Percentiles rank a stretch among this genome's conserved stretches.
phyloP scores from a whole-genome alignment of 192 early-diverging fungal genomes.

The Coemansia sp. region DNA sequence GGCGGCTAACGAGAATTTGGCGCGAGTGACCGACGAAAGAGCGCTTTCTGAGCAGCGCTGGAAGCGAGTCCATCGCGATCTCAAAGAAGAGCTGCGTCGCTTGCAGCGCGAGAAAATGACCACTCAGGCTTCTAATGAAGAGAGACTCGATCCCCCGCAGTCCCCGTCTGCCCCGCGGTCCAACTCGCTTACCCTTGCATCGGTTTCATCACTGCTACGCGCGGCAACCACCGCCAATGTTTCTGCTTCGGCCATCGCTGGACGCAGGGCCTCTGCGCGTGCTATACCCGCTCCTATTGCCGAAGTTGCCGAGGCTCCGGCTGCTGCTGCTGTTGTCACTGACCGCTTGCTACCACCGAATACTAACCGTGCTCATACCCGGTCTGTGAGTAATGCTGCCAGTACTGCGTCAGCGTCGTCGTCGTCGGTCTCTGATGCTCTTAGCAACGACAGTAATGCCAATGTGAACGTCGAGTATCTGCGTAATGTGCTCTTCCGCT shows the following conservation, averaged over 20 bases:
- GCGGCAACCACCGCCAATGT: conserved; percentile 43
- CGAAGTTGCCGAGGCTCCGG: background rate
- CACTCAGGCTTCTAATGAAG: background rate
- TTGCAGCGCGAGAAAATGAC: conserved; percentile 40
- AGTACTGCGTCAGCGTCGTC: conserved; percentile 20
- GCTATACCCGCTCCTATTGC: background rate
- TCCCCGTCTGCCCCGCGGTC: conserved; percentile 24
- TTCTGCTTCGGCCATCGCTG: conserved; percentile 6
- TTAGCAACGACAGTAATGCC: background rate
- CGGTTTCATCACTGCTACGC: conserved; percentile 54
- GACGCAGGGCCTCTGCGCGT: conserved; percentile 9
- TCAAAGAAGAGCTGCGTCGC: conserved; percentile 56
- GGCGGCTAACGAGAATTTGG: conserved; percentile 25
- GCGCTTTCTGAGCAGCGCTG: conserved; percentile 52
- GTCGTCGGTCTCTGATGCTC: conserved; percentile 3
- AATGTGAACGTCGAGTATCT: conserved; percentile 54
- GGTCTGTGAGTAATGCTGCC: conserved; percentile 31
- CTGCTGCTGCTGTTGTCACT: background rate
- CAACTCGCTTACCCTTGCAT: conserved; percentile 51
- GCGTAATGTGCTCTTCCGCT: conserved; percentile 55
- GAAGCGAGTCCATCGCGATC: conserved; percentile 53
- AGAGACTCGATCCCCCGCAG: background rate
- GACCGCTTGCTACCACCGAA: background rate
- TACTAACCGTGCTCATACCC: conserved; percentile 14
- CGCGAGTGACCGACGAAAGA: conserved; percentile 42